Evolutionary conservation across 441 rosid species (phyloP).

Genomic region (Erodium chrysanthum): DNA sequence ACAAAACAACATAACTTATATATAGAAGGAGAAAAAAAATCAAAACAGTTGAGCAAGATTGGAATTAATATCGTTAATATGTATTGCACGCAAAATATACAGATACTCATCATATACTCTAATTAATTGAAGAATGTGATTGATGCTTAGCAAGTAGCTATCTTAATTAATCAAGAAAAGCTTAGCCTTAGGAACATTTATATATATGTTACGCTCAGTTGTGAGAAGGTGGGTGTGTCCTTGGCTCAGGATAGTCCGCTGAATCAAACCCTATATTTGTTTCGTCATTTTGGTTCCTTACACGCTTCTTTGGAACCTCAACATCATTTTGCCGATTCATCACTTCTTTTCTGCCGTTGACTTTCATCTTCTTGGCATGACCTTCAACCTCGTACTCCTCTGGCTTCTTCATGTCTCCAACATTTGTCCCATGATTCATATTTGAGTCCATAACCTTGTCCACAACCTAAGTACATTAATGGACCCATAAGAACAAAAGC

Average conservation of each 20-base stretch:
- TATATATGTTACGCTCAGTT: neutral
- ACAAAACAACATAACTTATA: too few species aligned
- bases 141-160: too few species aligned
- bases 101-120: too few species aligned
- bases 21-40: too few species aligned
- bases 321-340: neutral
- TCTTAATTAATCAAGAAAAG: neutral
- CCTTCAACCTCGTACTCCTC: neutral
- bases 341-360: neutral
- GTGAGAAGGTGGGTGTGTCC: constrained; percentile 4
- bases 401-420: neutral
- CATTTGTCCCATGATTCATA: neutral
- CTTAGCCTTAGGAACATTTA: neutral
- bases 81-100: too few species aligned
- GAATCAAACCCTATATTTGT: neutral
- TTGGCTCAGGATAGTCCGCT: neutral
- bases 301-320: neutral
- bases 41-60: too few species aligned
- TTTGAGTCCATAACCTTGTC: neutral
- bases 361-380: neutral
- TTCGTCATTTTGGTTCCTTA: neutral
- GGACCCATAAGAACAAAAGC: neutral
- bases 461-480: neutral
- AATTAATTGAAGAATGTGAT: too few species aligned
- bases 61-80: too few species aligned